Evolutionary conservation across 192 early-diverging fungal species (phyloP).

Genomic region (Chytriomyces sp.): DNA sequence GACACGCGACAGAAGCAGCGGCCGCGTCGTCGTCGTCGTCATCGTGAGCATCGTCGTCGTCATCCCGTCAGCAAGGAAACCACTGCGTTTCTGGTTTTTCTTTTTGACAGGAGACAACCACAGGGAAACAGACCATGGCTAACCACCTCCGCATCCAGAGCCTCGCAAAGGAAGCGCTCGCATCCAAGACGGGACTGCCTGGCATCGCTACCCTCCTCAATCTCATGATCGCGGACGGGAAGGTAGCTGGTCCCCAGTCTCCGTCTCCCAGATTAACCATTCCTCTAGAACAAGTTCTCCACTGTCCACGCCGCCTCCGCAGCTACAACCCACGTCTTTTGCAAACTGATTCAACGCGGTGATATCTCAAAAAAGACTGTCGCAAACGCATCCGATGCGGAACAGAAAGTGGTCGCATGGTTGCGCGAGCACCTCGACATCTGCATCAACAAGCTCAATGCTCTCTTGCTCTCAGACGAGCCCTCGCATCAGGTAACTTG

Average conservation of each 20-base stretch:
- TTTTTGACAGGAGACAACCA: no score
- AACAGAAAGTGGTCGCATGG: constrained; percentile 70
- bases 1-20: neutral
- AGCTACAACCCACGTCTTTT: constrained; percentile 73
- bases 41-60: no score
- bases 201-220: constrained; percentile 69
- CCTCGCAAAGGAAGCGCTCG: constrained; percentile 68
- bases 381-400: constrained; percentile 41
- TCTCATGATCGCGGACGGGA: constrained; percentile 23
- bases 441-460: constrained; percentile 61
- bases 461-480: constrained; percentile 60
- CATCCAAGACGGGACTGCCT: constrained; percentile 73
- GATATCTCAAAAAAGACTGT: constrained; percentile 25
- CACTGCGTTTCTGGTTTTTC: no score
- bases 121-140: no score
- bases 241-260: neutral
- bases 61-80: no score
- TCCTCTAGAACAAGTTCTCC: constrained; percentile 9
- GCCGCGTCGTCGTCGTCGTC: no score
- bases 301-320: constrained; percentile 70
- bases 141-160: no score
- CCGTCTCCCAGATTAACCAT: neutral
- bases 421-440: constrained; percentile 73
- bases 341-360: constrained; percentile 39
- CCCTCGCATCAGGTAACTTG: constrained; percentile 67